Base-by-base conservation (phyloP, 148 eudicot species). In the Chenopodium suecicum region DNA sequence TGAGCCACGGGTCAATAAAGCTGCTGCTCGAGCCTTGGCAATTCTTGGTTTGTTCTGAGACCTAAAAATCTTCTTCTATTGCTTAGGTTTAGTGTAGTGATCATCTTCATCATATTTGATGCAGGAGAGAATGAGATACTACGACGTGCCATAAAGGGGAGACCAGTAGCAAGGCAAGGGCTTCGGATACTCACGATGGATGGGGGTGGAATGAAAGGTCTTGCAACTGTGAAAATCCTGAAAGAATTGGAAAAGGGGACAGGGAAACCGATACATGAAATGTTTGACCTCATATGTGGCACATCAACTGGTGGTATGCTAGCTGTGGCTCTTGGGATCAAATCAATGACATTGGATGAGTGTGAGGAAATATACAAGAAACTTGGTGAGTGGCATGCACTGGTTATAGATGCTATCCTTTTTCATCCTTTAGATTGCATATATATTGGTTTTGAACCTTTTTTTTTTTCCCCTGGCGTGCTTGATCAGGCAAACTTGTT, bases 241-340 rank as follows among this genome's bases (percentile, higher is more conserved):
- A 97, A 90, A 78, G 98, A 97, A 91, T 85, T 97, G 67, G 99
- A 97, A 81, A 94, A 87, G 84, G 91, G 98, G 73, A 90, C 98
- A 60, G 99, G 99, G 82, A 94, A 89, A 85, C 93, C 83, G 82
- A 97, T 97, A 84, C 98, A 97, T 86, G 99, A 97, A 90, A 82
- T 97, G 87, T 97, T 97, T 91, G 99, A 97, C 86, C 93, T 97
- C 83, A 91, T 97, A 78, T 97, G 99, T 89, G 99, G 99, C 77
- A 97, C 99, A 75, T 97, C 99, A 81, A 97, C 99, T 19, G 99
- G 99, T 83, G 99, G 99, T 73, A 97, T 97, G 98, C 94, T 97
- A 85, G 99, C 99, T 71, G 98, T 97, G 84, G 98, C 99, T 84
- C 92, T 97, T 85, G 99, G 94, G 84, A 90, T 94, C 82, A 94